A percentile compares a stretch with the other conserved stretches of the same genome.
These are phyloP conservation scores for Trichophyton rubrum DNA, from an alignment of 2,329 filamentous ascomycete genomes.

Conservation along the genomic window DNA sequence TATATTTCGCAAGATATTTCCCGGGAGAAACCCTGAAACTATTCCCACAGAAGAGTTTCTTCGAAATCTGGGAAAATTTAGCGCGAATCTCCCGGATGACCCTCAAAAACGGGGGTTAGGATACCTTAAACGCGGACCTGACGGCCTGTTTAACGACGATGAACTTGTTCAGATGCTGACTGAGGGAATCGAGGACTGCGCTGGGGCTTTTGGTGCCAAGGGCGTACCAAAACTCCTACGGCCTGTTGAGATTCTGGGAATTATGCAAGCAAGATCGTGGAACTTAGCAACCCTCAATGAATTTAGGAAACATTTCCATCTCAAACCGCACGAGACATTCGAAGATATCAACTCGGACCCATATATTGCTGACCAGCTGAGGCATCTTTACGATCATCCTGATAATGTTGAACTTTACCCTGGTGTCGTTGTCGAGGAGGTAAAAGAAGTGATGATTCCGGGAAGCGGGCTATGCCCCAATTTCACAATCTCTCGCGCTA, in stretches of 20 bases:
- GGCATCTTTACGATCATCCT: slow-evolving; percentile 50
- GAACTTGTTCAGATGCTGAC: slow-evolving; percentile 54
- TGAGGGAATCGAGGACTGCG: slow-evolving; percentile 54
- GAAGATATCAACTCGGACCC: slow-evolving; percentile 46
- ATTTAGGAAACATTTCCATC: slow-evolving; percentile 50
- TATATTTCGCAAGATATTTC: slow-evolving; percentile 37
- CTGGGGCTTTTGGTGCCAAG: slow-evolving; percentile 55
- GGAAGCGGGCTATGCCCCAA: slow-evolving; percentile 28
- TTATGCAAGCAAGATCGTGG: slow-evolving; percentile 64
- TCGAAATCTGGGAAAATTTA: slow-evolving; percentile 42
- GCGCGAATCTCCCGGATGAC: slow-evolving; percentile 45
- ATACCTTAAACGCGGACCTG: slow-evolving; percentile 43
- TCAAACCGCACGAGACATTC: slow-evolving; percentile 47
- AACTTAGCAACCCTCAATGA: slow-evolving; percentile 34
- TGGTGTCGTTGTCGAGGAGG: slow-evolving; percentile 43
- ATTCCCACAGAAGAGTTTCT: slow-evolving; percentile 30
- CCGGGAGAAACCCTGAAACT: slow-evolving; percentile 12
- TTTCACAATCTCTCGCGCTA: slow-evolving; percentile 28
- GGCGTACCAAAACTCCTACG: slow-evolving; percentile 62
- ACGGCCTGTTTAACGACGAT: slow-evolving; percentile 56
- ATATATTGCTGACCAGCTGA: slow-evolving; percentile 43
- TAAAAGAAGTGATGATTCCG: slow-evolving; percentile 24
- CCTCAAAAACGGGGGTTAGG: slow-evolving; percentile 51
- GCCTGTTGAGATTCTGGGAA: slow-evolving; percentile 65
- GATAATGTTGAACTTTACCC: slow-evolving; percentile 60